Percentiles rank a stretch among this genome's conserved stretches.
phyloP scores from a whole-genome alignment of 75 land plant genomes.

The Pinus tabuliformis region DNA sequence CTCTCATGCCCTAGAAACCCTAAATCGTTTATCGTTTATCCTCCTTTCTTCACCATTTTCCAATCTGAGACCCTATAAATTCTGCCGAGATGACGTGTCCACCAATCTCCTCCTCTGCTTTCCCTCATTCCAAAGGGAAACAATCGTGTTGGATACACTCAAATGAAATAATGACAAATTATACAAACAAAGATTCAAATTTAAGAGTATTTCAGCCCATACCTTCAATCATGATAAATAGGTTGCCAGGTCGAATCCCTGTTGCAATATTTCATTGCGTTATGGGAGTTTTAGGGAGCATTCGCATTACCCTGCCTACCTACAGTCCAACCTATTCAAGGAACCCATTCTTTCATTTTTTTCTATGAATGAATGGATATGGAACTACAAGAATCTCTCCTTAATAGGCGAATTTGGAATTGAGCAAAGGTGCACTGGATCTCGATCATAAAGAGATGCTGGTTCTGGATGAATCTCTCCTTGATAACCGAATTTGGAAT shows the following conservation, averaged over 20 bases:
- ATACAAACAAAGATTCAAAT: background rate
- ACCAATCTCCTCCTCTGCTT: background rate
- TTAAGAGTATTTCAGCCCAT: background rate
- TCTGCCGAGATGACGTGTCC: background rate
- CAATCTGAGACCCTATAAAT: background rate
- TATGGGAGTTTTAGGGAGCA: background rate
- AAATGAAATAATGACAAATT: too few relatives aligned
- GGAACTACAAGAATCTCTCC: too few relatives aligned
- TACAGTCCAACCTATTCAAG: too few relatives aligned
- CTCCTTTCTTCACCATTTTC: background rate
- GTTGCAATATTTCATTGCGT: background rate
- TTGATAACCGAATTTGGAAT: too few relatives aligned
- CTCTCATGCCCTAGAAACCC: too few relatives aligned
- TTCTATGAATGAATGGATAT: too few relatives aligned
- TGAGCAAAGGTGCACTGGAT: too few relatives aligned
- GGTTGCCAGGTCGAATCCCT: slow-evolving; percentile 9
- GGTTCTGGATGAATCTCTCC: too few relatives aligned
- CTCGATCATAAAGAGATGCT: too few relatives aligned
- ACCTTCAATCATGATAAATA: background rate
- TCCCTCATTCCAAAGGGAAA: slow-evolving; percentile 2
- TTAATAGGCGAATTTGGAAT: too few relatives aligned
- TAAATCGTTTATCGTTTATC: background rate
- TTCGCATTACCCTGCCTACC: too few relatives aligned
- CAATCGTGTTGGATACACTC: background rate
- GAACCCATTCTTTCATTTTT: too few relatives aligned